Base-by-base conservation (phyloP, 2,329 filamentous ascomycete species). In the Trichoderma polysporum region DNA sequence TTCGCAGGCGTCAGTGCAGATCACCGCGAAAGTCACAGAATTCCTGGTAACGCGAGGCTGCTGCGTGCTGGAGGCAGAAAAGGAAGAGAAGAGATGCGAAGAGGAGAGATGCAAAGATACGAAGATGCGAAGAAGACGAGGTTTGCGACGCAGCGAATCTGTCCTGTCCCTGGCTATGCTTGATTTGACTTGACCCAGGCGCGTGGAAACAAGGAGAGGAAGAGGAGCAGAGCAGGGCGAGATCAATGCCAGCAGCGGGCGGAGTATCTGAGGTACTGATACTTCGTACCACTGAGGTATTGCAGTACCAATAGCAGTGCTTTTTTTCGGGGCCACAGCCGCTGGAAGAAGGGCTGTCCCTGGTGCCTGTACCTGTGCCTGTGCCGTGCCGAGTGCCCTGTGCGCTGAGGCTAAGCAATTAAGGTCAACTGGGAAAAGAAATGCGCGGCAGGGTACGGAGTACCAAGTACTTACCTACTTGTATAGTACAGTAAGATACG, bases 1-100 rank as follows among this genome's bases (percentile, higher is more conserved):
- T 53, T 66, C 53, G 63, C 52, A 56, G 52, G 52, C 39, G 63
- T 60, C 54, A 22, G 56, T 53, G 63, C 57, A 62, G 65, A 67
- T 67, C 57, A 22, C 49, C 65, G 52, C 27, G 29, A 49, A 45
- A 62, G 41, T 29, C 62, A 53, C 62, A 45, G n/a, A 65, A 63
- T 64, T 56, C 50, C 49, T 29, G 22, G 52, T 50, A 25, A 50
- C 47, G 47, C 10, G 47, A 50, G 47, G 25, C 22, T 13, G n/a
- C 7, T n/a, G n/a, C n/a, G n/a, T n/a, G n/a, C n/a, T n/a, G n/a
- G 41, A 45, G 19, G 33, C 33, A 33, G 35, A 25, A 31, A 52
- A 41, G 22, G 31, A 22, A 17, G 37, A 10, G 27, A 25, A 5
- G 47, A 13, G 10, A 15, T 9, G 35, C 33, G 33, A 19, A 17